Base-by-base conservation (phyloP, 2,329 filamentous ascomycete species). In the Claviceps maximensis region DNA sequence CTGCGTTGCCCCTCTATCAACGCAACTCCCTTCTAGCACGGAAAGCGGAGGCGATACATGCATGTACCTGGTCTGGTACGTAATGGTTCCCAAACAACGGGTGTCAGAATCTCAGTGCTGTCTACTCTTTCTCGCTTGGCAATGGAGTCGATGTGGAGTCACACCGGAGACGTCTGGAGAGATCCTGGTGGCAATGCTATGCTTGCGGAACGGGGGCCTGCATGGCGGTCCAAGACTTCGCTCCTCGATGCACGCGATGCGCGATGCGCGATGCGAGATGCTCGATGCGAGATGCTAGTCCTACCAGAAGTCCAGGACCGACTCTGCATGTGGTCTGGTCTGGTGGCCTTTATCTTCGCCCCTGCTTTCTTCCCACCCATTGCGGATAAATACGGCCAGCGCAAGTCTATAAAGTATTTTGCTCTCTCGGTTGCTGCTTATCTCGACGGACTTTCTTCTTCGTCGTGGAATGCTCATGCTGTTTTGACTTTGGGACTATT, bases 131-230 rank as follows among this genome's bases (percentile, higher is more conserved):
- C 7, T 17, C 31, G 36, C 46, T 33, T 48, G 13, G 25, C 47
- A 15, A 49, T 49, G 36, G 47, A n/a, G 47, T 41, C 47, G 3
- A 33, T 49, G 47, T 49, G 48, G 48, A 41, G 48, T n/a, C 36
- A 17, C n/a, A 17, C 13, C 15, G 42, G 42, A 8, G 21, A 27
- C 19, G 21, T 15, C 31, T 48, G 25, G 44, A 47, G 44, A 31
- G 25, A 47, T 19, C 9, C 13, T 29, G 25, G 9, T 17, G 8
- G 9, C 25, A 17, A 47, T 47, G 13, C 27, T 27, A 45, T 27
- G 42, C 44, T 47, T 47, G 44, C 19, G 0, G 27, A 47, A 27
- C 25, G 44, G 23, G 23, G 25, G 13, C 13, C 23, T 46, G 44
- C 25, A 27, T 46, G 23, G 23, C 13, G 23, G 23, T 29, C 25